Evolutionary conservation across 1,284 basidiomycete genomes (phyloP).

Genomic region (Apiotrichum gracile): DNA sequence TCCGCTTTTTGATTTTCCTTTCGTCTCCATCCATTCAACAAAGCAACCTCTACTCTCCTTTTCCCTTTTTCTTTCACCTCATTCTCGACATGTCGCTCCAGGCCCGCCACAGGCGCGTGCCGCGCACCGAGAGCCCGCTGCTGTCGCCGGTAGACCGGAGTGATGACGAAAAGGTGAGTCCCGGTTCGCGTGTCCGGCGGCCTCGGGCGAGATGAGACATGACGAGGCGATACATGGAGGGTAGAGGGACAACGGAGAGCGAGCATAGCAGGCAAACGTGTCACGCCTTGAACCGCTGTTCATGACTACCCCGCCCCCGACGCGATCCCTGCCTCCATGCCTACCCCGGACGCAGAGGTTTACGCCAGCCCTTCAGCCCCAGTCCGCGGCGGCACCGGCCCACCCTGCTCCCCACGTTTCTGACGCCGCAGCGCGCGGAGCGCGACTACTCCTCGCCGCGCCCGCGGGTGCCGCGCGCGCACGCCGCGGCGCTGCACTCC

Average conservation of each 20-base stretch:
- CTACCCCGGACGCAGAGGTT: too few relatives aligned
- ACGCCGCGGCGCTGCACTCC: conserved; percentile 10
- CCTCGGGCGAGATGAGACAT: not conserved
- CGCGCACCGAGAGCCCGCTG: conserved; percentile 4
- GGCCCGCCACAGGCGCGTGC: conserved; percentile 9
- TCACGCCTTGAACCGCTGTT: too few relatives aligned
- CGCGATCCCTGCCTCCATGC: too few relatives aligned
- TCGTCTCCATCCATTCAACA: not conserved
- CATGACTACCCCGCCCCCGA: too few relatives aligned
- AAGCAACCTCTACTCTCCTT: not conserved
- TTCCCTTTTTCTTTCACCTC: not conserved
- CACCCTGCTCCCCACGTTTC: conserved; percentile 1
- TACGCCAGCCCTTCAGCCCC: not conserved
- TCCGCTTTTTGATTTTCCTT: not conserved
- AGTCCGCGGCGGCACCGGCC: not conserved
- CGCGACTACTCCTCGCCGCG: conserved; percentile 3
- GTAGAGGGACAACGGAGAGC: too few relatives aligned
- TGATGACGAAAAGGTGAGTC: not conserved
- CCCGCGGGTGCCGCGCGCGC: conserved; percentile 12
- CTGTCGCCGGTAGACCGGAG: conserved; percentile 7
- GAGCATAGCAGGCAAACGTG: too few relatives aligned
- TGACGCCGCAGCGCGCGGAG: not conserved
- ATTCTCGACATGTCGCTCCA: conserved; percentile 13
- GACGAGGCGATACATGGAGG: not conserved
- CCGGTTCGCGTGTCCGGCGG: too few relatives aligned